Conservation (phyloP, 352 stramenopile genomes). For the Phytophthora sojae region DNA sequence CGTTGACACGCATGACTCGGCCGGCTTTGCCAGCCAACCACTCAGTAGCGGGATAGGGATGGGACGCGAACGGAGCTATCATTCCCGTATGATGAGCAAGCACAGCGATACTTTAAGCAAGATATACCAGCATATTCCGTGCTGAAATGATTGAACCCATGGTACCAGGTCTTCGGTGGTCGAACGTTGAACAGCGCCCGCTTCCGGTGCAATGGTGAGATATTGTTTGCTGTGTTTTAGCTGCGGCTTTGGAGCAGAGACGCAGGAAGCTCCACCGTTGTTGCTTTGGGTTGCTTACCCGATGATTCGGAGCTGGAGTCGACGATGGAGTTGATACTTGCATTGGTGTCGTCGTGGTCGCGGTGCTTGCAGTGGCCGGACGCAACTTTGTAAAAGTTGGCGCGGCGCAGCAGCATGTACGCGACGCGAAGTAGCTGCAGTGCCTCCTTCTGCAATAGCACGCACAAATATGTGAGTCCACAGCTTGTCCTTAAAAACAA, state of each 20-base stretch:
- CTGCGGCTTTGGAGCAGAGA: not conserved
- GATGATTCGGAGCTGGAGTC: not conserved
- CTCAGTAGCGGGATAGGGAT: slow-evolving; percentile 16
- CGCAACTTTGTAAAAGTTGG: slow-evolving; percentile 52
- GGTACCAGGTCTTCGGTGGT: not conserved
- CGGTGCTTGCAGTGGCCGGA: slow-evolving; percentile 48
- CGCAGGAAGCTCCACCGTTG: slow-evolving; percentile 22
- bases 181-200: not conserved
- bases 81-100: slow-evolving; percentile 3
- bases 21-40: slow-evolving; percentile 13
- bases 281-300: slow-evolving; percentile 5
- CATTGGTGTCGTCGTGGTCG: slow-evolving; percentile 4
- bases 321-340: slow-evolving; percentile 20
- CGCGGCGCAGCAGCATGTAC: slow-evolving; percentile 60
- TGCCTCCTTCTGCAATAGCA: slow-evolving; percentile 48
- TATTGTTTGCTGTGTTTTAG: not conserved
- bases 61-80: not conserved
- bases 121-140: not conserved
- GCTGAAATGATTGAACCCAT: slow-evolving; percentile 9
- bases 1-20: slow-evolving; percentile 17
- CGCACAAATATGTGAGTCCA: not conserved
- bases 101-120: slow-evolving; percentile 2
- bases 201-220: not conserved
- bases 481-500: not conserved
- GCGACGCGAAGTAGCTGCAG: slow-evolving; percentile 54